Base-by-base conservation (phyloP, 495 filamentous ascomycete genomes). In the Lichina pygmaea region DNA sequence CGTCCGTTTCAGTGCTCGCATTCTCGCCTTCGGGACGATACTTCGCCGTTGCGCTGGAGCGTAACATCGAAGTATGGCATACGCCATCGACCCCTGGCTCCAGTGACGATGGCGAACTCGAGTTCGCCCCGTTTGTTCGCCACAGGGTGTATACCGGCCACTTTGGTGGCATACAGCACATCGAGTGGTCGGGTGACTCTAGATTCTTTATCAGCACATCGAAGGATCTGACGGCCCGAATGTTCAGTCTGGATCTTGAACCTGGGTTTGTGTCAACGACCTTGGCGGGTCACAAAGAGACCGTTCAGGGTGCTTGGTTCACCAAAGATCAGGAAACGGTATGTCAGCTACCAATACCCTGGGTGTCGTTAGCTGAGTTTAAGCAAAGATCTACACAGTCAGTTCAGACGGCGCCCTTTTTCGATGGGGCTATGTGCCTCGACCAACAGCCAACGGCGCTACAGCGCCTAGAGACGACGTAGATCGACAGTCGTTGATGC, bases 181-280 rank as follows among this genome's bases (percentile, higher is more conserved):
- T 97, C 45, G 75, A 89, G 55, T 97, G 89, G 89, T 93, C 86
- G 9, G 74, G 72, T 54, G 89, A 97, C 61, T 94, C 89, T 12
- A 67, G 86, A 34, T 97, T 97, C 65, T 79, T 95, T 56, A 62
- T 97, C 42, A 92, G 75, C 45, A 71, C 89, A 2, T 82, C 83
- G 2, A 93, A 82, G 58, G 89, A 97, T 54, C 60, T 94, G 57
- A 95, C 89, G 0, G 77, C 78, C 39, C 74, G 84, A 52, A 80
- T 97, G 71, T 95, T 84, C 82, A 95, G 86, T 53, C 62, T 93
- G 51, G 66, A 92, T 52, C 70, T 75, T 1, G 84, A 92, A 53
- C 78, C 84, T 46, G 81, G 76, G 7, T 95, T 95, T 56, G 71
- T 74, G 39, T 86, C 85, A 9, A 95, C 91, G 10, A 79, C 80